Conservation (phyloP, 2,329 filamentous ascomycete genomes). For the Aureobasidium sp. region DNA sequence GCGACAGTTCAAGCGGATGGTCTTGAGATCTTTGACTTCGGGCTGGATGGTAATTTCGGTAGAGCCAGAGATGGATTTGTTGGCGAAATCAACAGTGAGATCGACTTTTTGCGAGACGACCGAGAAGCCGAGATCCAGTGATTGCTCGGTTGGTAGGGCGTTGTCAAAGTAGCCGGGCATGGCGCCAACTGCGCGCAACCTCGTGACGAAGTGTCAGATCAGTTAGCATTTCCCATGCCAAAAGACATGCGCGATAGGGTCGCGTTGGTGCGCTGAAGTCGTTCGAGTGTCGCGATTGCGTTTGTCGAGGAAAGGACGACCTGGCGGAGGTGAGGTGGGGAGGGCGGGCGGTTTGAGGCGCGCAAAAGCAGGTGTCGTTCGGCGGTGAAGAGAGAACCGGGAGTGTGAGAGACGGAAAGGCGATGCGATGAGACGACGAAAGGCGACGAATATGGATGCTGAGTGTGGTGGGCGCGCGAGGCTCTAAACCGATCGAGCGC, state of each 20-base stretch:
- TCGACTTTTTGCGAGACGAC: conserved; percentile 81
- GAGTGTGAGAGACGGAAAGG: background rate
- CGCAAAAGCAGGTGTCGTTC: background rate
- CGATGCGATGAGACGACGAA: background rate
- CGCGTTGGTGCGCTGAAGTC: conserved; percentile 2
- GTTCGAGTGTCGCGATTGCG: background rate
- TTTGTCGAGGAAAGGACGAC: background rate
- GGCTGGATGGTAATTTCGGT: conserved; percentile 76
- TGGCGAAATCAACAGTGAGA: conserved; percentile 79
- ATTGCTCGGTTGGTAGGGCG: conserved; percentile 16
- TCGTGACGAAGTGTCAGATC: conserved; percentile 11
- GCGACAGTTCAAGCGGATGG: conserved; percentile 54
- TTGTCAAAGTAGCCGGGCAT: conserved; percentile 25
- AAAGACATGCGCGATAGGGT: conserved; percentile 8
- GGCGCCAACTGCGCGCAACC: conserved; percentile 20
- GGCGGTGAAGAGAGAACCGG: background rate
- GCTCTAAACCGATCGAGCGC: conserved; percentile 3
- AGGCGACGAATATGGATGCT: conserved; percentile 4
- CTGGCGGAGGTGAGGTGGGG: background rate
- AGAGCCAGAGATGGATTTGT: conserved; percentile 65
- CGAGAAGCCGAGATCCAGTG: conserved; percentile 41
- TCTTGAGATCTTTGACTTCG: conserved; percentile 47
- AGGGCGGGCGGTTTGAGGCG: background rate
- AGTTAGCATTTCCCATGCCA: conserved; percentile 18
- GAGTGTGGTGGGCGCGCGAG: conserved; percentile 1